Base-by-base conservation (phyloP, 75 land plant genomes). In the Selaginella tamariscina region DNA sequence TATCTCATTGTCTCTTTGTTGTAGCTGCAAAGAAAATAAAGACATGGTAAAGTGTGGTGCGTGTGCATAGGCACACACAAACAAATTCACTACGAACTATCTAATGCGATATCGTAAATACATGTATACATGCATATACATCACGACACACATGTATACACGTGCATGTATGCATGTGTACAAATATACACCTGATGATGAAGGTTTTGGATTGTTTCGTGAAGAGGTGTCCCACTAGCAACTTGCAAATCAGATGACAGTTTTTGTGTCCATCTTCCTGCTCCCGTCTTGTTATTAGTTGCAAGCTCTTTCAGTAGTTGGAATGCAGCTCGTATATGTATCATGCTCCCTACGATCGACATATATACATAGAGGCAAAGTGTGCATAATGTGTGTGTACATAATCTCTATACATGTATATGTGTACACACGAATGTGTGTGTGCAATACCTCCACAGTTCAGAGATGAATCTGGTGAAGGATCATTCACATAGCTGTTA, bases 1-100 rank as follows among this genome's bases (percentile, higher is more conserved):
- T 24, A 76, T 76, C 56, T 76, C 78, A 60, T 76, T 76, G 0
- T 76, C 78, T 60, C 74, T 28, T 60, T 76, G 74, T 71, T 71
- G 69, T 26, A 76, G 32, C 78, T 76, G 70, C 29, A 56, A 27
- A 5, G 49, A 39, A 39, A 39, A 39, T 39, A 15, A n/a, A n/a
- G n/a, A n/a, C n/a, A n/a, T n/a, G n/a, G n/a, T n/a, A n/a, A n/a
- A n/a, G n/a, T n/a, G n/a, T n/a, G n/a, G n/a, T n/a, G n/a, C n/a
- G n/a, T n/a, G n/a, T n/a, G n/a, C n/a, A n/a, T n/a, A n/a, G n/a
- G n/a, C n/a, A n/a, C n/a, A n/a, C n/a, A n/a, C n/a, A n/a, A n/a
- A n/a, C n/a, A n/a, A n/a, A n/a, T n/a, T n/a, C n/a, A n/a, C n/a
- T n/a, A n/a, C n/a, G n/a, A n/a, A n/a, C n/a, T n/a, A n/a, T n/a